Percentiles rank a stretch among this genome's conserved stretches.
Evolutionary conservation across 2,329 filamentous ascomycete genomes (phyloP).

Genomic region (Exophiala alcalophila): DNA sequence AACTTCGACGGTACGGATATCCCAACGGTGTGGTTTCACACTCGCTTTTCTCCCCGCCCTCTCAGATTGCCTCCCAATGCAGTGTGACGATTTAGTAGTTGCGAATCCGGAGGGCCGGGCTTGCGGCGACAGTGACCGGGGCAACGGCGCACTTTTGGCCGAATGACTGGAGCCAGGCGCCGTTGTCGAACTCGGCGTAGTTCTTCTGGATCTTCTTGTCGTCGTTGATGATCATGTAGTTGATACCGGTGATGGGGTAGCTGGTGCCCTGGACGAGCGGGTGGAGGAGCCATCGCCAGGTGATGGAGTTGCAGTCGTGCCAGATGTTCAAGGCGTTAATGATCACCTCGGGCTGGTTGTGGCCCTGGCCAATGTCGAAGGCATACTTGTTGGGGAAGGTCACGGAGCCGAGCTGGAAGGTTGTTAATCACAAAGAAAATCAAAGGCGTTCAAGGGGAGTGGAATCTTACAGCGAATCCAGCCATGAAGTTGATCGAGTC

Average conservation of each 20-base stretch:
- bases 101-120: slow-evolving; percentile 5
- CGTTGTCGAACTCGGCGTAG: slow-evolving; percentile 30
- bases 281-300: slow-evolving; percentile 28
- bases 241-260: slow-evolving; percentile 28
- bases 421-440: not conserved
- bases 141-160: slow-evolving; percentile 19
- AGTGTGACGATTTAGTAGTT: too few relatives aligned
- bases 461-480: slow-evolving; percentile 29
- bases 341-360: slow-evolving; percentile 16
- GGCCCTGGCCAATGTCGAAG: slow-evolving; percentile 28
- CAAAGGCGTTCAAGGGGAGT: too few relatives aligned
- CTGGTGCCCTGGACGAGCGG: too few relatives aligned
- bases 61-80: too few relatives aligned
- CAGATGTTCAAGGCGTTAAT: slow-evolving; percentile 25
- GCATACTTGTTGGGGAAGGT: slow-evolving; percentile 25
- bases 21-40: too few relatives aligned
- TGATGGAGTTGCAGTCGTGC: slow-evolving; percentile 28
- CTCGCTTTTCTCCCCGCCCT: not conserved
- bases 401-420: slow-evolving; percentile 26
- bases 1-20: too few relatives aligned
- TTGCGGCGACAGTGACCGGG: slow-evolving; percentile 8
- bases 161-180: slow-evolving; percentile 29
- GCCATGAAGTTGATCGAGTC: slow-evolving; percentile 33
- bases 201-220: slow-evolving; percentile 27
- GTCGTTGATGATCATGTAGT: slow-evolving; percentile 25